Evolutionary conservation across 768 basidiomycete genomes (phyloP).

Genomic region (Tulasnella sp.): DNA sequence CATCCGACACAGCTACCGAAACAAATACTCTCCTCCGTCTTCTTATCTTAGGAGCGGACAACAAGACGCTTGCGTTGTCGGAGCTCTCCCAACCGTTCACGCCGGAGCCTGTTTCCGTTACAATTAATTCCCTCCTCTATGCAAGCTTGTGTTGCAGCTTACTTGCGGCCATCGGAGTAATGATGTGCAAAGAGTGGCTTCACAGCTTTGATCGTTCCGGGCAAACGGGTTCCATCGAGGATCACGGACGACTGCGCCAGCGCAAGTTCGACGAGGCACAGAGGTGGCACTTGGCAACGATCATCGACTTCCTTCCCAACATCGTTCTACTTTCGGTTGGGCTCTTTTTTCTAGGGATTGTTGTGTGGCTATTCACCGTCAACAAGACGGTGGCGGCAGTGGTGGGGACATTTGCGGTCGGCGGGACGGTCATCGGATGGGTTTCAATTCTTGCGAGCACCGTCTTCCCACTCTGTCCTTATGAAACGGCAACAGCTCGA

Average conservation of each 20-base stretch:
- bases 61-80: neutral
- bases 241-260: neutral
- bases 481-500: neutral
- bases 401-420: neutral
- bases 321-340: neutral
- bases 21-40: conserved; percentile 3
- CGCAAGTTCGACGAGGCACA: neutral
- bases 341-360: conserved; percentile 13
- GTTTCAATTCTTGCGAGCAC: neutral
- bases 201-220: conserved; percentile 7
- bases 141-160: conserved; percentile 12
- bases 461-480: neutral
- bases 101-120: neutral
- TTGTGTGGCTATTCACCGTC: neutral
- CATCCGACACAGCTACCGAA: neutral
- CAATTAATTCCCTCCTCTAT: neutral
- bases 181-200: conserved; percentile 20
- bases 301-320: conserved; percentile 3
- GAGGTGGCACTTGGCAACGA: neutral
- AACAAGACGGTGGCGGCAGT: neutral
- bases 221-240: neutral
- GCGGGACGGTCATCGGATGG: neutral
- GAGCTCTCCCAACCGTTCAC: neutral
- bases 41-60: neutral
- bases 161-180: neutral